These are phyloP conservation scores for Rhodotorula paludigena DNA, from an alignment of 768 basidiomycete genomes.

Conservation along the genomic window DNA sequence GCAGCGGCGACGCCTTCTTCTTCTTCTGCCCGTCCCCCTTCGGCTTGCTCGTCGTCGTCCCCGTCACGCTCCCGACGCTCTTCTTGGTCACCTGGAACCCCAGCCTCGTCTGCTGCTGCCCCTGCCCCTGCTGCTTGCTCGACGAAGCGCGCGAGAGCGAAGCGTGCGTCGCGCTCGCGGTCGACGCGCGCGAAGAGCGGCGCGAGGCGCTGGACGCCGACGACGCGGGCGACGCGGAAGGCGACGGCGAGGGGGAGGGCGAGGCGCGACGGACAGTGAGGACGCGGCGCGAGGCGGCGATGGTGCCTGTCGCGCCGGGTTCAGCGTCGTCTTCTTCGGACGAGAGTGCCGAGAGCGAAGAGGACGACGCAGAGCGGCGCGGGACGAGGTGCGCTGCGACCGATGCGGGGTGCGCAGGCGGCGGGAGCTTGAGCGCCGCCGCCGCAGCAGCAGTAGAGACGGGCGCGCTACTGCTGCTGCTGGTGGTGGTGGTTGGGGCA, in stretches of 20 bases:
- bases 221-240: not conserved
- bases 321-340: not conserved
- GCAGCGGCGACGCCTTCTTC: too few species aligned
- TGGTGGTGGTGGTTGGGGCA: too few species aligned
- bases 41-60: not conserved
- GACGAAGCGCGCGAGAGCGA: not conserved
- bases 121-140: not conserved
- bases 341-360: not conserved
- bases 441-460: too few species aligned
- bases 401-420: not conserved
- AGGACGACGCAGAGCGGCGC: not conserved
- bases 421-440: too few species aligned
- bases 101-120: not conserved
- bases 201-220: not conserved
- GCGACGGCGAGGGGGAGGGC: not conserved
- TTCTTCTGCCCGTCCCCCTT: not conserved
- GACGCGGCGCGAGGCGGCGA: not conserved
- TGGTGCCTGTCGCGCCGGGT: not conserved
- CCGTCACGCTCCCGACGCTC: not conserved
- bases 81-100: not conserved
- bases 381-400: not conserved
- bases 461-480: too few species aligned
- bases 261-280: not conserved
- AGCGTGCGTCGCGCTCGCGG: not conserved
- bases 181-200: not conserved